phyloP scores from a whole-genome alignment of 257 asterid genomes.

The Voacanga thouarsii region DNA sequence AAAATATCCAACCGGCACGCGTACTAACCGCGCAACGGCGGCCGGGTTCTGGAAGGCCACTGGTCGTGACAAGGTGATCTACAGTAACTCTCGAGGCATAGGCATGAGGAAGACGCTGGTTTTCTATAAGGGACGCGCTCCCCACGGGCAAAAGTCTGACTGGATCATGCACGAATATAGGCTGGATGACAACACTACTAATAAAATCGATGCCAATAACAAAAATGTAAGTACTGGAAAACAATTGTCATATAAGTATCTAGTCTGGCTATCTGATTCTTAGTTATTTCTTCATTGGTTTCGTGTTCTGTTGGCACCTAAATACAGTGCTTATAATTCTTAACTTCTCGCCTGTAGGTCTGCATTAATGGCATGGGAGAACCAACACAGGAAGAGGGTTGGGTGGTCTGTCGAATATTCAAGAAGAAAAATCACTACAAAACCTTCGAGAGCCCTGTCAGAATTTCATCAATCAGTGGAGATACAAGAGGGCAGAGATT shows the following conservation, averaged over 20 bases:
- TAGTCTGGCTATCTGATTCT: not conserved
- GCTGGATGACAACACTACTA: constrained; percentile 30
- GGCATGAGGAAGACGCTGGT: constrained; percentile 74
- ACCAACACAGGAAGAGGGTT: constrained; percentile 46
- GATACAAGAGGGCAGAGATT: constrained; percentile 8
- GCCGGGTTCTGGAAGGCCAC: constrained; percentile 75
- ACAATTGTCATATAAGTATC: not conserved
- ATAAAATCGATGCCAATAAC: not conserved
- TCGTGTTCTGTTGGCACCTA: not conserved
- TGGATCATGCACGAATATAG: constrained; percentile 73
- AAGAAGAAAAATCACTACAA: constrained; percentile 46
- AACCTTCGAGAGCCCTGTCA: constrained; percentile 7
- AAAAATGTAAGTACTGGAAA: constrained; percentile 18
- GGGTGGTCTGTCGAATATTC: constrained; percentile 67
- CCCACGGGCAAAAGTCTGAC: constrained; percentile 59
- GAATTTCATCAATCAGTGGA: not conserved
- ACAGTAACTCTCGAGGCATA: constrained; percentile 34
- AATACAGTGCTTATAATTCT: not conserved
- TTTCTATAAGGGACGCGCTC: constrained; percentile 71
- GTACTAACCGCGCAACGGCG: constrained; percentile 62
- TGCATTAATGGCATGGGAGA: constrained; percentile 23
- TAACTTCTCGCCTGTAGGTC: constrained; percentile 10
- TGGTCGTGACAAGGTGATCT: constrained; percentile 63
- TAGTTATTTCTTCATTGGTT: not conserved
- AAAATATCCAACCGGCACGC: constrained; percentile 62